phyloP scores from a whole-genome alignment of 495 filamentous ascomycete genomes.

The Daldinia vernicosa region DNA sequence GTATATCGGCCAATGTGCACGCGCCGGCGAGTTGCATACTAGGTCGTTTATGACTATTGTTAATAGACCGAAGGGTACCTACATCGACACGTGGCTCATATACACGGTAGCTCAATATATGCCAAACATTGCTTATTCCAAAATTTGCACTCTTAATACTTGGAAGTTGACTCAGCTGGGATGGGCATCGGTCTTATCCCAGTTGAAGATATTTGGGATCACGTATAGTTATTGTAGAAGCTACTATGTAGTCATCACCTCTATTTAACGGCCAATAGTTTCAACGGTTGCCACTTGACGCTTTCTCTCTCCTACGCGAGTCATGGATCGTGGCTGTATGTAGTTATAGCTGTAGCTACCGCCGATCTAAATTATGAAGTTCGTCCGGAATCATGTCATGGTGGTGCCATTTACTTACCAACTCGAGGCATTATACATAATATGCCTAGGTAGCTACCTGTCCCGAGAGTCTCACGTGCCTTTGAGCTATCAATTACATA shows the following conservation, averaged over 20 bases:
- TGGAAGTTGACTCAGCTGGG: background rate
- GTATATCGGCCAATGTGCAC: background rate
- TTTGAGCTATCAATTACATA: background rate
- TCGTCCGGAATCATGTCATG: background rate
- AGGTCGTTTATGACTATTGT: background rate
- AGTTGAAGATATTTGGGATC: background rate
- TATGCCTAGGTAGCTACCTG: background rate
- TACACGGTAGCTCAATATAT: background rate
- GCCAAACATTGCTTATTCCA: background rate
- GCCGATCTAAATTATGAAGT: background rate
- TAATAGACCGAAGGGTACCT: background rate
- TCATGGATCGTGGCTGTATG: background rate
- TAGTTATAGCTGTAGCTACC: background rate
- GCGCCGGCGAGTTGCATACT: background rate
- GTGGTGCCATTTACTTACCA: background rate
- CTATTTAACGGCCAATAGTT: background rate
- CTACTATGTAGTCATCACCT: background rate
- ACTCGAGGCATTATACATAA: background rate
- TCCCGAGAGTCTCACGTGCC: background rate
- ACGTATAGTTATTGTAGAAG: background rate
- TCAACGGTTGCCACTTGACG: background rate
- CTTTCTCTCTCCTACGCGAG: background rate
- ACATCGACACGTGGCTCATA: constrained; percentile 1
- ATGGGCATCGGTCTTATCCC: background rate
- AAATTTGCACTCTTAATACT: background rate